A percentile compares a stretch with the other conserved stretches of the same genome.
These are phyloP conservation scores for Leishmania mexicana DNA, from an alignment of 208 protist genomes.

Conservation along the genomic window DNA sequence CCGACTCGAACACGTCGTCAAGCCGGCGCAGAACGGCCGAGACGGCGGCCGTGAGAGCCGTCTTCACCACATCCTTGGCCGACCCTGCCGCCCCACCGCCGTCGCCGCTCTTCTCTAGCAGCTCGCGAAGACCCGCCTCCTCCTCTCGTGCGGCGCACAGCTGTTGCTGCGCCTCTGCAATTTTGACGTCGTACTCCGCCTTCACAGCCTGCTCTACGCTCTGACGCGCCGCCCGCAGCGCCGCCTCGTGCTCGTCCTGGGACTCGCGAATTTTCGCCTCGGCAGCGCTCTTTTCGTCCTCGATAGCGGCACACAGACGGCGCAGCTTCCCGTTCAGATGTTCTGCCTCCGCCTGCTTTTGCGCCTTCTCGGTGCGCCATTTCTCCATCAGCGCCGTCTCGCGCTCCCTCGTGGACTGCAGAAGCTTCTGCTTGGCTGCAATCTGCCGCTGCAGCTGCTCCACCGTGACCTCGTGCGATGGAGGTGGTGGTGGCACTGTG, in stretches of 20 bases:
- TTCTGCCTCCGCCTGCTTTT: constrained; percentile 69
- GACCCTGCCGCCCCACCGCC: constrained; percentile 14
- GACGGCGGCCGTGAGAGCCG: constrained; percentile 58
- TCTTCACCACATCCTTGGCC: constrained; percentile 37
- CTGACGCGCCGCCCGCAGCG: constrained; percentile 46
- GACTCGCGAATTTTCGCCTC: constrained; percentile 50
- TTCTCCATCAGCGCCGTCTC: constrained; percentile 60
- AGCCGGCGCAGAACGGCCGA: constrained; percentile 55
- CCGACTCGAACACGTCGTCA: constrained; percentile 49
- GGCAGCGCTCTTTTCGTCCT: constrained; percentile 57
- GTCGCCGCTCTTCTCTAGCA: constrained; percentile 41
- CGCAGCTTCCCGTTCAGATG: constrained; percentile 67
- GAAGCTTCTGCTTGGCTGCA: constrained; percentile 59
- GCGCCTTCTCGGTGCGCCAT: constrained; percentile 69
- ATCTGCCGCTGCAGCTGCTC: constrained; percentile 62
- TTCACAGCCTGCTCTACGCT: constrained; percentile 54
- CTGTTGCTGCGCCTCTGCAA: constrained; percentile 38
- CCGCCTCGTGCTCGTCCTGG: constrained; percentile 56
- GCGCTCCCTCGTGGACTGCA: constrained; percentile 48
- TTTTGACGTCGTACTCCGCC: constrained; percentile 53
- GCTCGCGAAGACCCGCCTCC: constrained; percentile 47
- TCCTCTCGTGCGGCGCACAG: constrained; percentile 48
- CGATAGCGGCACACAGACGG: constrained; percentile 43
- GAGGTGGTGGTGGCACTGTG: neutral
- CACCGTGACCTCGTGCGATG: constrained; percentile 42